Evolutionary conservation across 305 asterid species (phyloP).

Genomic region (Solanum hybrid): DNA sequence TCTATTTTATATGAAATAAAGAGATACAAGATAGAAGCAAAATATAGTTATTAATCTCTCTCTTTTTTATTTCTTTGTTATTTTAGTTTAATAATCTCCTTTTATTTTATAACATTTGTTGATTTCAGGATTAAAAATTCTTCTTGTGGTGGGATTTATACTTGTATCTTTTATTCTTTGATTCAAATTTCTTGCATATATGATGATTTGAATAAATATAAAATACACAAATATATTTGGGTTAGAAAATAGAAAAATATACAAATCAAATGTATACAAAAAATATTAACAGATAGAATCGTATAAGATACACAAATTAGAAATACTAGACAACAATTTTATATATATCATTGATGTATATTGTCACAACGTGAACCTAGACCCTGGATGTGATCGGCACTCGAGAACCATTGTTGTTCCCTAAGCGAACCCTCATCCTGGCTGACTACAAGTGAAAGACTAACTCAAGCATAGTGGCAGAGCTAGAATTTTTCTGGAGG

Average conservation of each 20-base stretch:
- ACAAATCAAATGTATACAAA: not conserved
- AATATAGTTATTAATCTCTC: too few relatives aligned
- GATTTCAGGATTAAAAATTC: not conserved
- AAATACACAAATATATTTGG: not conserved
- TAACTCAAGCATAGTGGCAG: not conserved
- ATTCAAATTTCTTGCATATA: too few relatives aligned
- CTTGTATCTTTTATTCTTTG: not conserved
- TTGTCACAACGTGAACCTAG: not conserved
- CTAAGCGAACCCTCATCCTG: not conserved
- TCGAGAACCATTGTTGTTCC: not conserved
- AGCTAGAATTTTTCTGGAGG: not conserved
- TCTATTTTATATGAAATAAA: too few relatives aligned
- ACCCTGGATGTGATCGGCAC: not conserved
- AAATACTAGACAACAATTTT: not conserved
- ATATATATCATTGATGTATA: not conserved
- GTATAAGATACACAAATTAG: not conserved
- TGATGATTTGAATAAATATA: not conserved
- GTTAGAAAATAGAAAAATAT: not conserved
- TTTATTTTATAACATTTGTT: too few relatives aligned
- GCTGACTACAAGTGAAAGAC: not conserved
- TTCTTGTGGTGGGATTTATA: too few relatives aligned
- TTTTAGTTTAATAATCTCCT: too few relatives aligned
- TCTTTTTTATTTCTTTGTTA: too few relatives aligned
- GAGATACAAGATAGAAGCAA: too few relatives aligned
- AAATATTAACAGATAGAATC: too few relatives aligned